Evolutionary conservation across 805 yeast genomes (phyloP).

Genomic region (Metschnikowia koreensis): DNA sequence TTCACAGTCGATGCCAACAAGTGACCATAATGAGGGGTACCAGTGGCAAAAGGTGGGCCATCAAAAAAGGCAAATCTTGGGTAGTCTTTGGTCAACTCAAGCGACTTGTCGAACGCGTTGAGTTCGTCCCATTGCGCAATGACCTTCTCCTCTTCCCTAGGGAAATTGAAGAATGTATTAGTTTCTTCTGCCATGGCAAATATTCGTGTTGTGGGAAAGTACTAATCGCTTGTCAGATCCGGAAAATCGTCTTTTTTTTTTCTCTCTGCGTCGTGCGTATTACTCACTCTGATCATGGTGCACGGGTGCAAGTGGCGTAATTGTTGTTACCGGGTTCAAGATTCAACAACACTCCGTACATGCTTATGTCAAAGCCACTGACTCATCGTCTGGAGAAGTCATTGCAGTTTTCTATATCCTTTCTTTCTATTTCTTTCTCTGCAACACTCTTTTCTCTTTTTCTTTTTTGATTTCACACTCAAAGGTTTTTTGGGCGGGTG

Average conservation of each 20-base stretch:
- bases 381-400: too few relatives aligned
- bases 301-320: conserved; percentile 9
- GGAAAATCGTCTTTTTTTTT: not conserved
- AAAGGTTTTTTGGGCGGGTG: too few relatives aligned
- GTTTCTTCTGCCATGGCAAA: conserved; percentile 19
- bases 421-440: too few relatives aligned
- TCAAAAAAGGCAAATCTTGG: conserved; percentile 93
- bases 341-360: not conserved
- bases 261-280: not conserved
- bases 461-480: too few relatives aligned
- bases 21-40: conserved; percentile 99
- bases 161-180: conserved; percentile 58
- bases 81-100: conserved; percentile 78
- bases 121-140: conserved; percentile 81
- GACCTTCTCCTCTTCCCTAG: conserved; percentile 85
- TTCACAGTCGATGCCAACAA: conserved; percentile 94
- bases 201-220: not conserved
- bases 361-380: too few relatives aligned
- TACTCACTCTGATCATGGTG: conserved; percentile 8
- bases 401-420: too few relatives aligned
- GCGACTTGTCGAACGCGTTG: conserved; percentile 88
- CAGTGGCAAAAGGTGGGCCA: conserved; percentile 99
- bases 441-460: too few relatives aligned
- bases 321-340: not conserved
- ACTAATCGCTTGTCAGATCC: not conserved